Evolutionary conservation across 73 alveolate genomes (phyloP), one percentile per base, ranked within the genome.

Genomic region (Durusdinium trenchii): DNA sequence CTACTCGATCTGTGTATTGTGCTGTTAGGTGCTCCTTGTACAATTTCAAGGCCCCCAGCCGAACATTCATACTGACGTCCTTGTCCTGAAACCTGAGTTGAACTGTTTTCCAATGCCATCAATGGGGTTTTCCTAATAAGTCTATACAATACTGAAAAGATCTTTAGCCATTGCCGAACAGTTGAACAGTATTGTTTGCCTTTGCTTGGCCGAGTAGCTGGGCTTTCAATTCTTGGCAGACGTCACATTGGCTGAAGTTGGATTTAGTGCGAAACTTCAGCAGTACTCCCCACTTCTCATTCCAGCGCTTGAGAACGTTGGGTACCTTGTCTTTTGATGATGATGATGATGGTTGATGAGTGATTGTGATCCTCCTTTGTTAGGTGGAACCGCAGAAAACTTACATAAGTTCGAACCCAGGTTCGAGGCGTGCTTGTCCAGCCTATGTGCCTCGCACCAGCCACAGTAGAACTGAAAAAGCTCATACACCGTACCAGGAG

Each of bases 401-500:
- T n/a, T n/a, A n/a, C n/a, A n/a, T n/a, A n/a, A n/a, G n/a, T n/a
- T n/a, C n/a, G n/a, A n/a, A n/a, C 40, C n/a, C 9, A 18, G 79
- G 52, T 35, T 6, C 95, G 95, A 52, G 0, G 94, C 94, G 26
- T 32, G 28, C 50, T 36, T 48, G 0, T 47, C 73, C 35, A 85
- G 51, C 42, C 40, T 40, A 32, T 85, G 94, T 16, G 79, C 78
- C 14, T n/a, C 94, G 38, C 94, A 52, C 94, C 94, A 85, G 9
- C 94, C 94, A n/a, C 30, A 23, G 60, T 85, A 85, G 79, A 52
- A 85, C 28, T 85, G 94, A 45, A 36, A 85, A 20, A 38, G 3
- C 32, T 85, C 94, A n/a, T 52, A 85, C 32, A 85, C 23, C 12
- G 78, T 85, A 7, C 94, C 94, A 0, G 94, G 94, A 4, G 94